A percentile compares a stretch with the other conserved stretches of the same genome.
phyloP scores from a whole-genome alignment of 192 early-diverging fungal species.

The Coemansia javaensis region DNA sequence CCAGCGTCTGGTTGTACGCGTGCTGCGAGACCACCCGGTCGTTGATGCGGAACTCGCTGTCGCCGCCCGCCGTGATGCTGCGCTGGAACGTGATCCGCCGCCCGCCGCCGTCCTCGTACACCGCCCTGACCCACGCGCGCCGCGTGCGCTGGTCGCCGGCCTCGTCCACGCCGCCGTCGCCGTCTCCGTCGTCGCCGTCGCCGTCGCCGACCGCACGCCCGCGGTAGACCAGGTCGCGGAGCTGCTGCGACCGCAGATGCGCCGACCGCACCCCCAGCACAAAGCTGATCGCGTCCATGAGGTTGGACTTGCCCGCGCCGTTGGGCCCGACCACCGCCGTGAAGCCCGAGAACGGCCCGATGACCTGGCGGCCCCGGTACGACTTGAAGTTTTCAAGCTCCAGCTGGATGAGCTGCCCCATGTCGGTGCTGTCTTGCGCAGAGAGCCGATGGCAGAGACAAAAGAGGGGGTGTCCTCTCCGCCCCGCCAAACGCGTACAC shows the following conservation, averaged over 20 bases:
- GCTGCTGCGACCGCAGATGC: slow-evolving; percentile 84
- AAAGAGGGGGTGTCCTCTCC: no score
- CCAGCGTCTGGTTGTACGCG: slow-evolving; percentile 73
- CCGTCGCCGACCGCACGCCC: slow-evolving; percentile 52
- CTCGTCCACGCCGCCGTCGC: no score
- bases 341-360: slow-evolving; percentile 93
- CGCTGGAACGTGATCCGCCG: slow-evolving; percentile 67
- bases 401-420: slow-evolving; percentile 80
- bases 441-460: no score
- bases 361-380: slow-evolving; percentile 88
- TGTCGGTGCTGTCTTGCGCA: no score
- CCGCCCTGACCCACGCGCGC: slow-evolving; percentile 73
- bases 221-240: slow-evolving; percentile 90
- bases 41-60: slow-evolving; percentile 88
- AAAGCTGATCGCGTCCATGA: slow-evolving; percentile 99
- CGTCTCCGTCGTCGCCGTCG: slow-evolving; percentile 50
- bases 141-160: slow-evolving; percentile 45
- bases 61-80: slow-evolving; percentile 59
- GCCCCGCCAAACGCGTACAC: no score
- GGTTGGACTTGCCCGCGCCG: slow-evolving; percentile 96
- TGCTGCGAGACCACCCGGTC: slow-evolving; percentile 62
- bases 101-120: slow-evolving; percentile 69
- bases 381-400: slow-evolving; percentile 99
- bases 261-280: slow-evolving; percentile 90
- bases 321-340: slow-evolving; percentile 96